Evolutionary conservation across 1,139 yeast species (phyloP), one percentile per base, ranked within the genome.

Genomic region (Candida neerlandica): DNA sequence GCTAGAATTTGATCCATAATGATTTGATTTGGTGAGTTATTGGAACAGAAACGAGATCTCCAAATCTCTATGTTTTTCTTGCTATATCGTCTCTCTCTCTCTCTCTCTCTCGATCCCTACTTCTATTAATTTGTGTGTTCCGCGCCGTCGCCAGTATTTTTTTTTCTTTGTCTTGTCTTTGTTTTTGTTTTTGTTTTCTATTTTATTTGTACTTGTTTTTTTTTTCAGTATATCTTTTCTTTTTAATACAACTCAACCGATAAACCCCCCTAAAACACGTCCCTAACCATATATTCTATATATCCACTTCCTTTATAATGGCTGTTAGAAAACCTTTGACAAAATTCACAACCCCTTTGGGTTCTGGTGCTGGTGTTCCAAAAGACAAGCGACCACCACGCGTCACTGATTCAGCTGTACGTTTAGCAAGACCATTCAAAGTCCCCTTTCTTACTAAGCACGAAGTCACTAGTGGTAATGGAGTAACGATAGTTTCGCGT

Each of bases 281-380:
- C 15, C 29, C 14, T 5, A 18, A 19, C n/a, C n/a, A n/a, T n/a
- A n/a, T n/a, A n/a, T n/a, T n/a, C n/a, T n/a, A n/a, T n/a, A n/a
- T n/a, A 37, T 19, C 9, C 41, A 7, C 27, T 10, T 23, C 4
- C 10, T 27, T 40, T 5, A 16, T 48, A 4, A 67, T 68, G 71
- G 68, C 63, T 4, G 57, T 55, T 26, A 57, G 75, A 47, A 74
- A 73, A 57, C 71, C 73, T 16, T 63, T 75, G 35, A 73, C 60
- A 12, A 70, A 63, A 49, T 75, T 67, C 52, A 74, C 80, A 19
- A 75, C 79, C 5, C 79, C 80, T 0, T 59, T 73, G 23, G 79
- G 80, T 5, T 71, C 77, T 9, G 80, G 80, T 2, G 79, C 78
- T 1, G 79, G 79, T 1, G 65, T 75, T 0, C 71, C 78, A 9